Evolutionary conservation across 805 yeast genomes (phyloP).

Genomic region (Lipomyces chichibuensis): DNA sequence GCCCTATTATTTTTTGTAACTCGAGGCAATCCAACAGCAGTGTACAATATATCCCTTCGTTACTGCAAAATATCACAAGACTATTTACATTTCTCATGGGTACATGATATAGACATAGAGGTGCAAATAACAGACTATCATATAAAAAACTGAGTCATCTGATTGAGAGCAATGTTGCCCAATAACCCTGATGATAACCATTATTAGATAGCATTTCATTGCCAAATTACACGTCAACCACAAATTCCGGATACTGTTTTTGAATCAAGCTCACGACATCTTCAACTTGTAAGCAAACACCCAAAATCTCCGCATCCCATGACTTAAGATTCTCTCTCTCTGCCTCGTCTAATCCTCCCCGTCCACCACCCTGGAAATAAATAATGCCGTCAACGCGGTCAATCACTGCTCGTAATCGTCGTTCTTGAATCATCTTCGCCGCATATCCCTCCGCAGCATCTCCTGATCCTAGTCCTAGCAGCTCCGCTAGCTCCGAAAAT

Average conservation of each 20-base stretch:
- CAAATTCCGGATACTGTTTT: slow-evolving; percentile 17
- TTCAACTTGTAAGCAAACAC: slow-evolving; percentile 35
- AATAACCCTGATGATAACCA: neutral
- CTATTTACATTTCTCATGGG: too few relatives aligned
- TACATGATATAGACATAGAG: too few relatives aligned
- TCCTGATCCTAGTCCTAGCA: slow-evolving; percentile 37
- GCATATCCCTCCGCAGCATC: slow-evolving; percentile 40
- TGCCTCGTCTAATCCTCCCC: slow-evolving; percentile 9
- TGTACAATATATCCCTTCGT: too few relatives aligned
- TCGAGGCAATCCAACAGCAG: too few relatives aligned
- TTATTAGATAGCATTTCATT: neutral
- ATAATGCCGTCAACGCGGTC: slow-evolving; percentile 41
- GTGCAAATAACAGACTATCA: too few relatives aligned
- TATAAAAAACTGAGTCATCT: too few relatives aligned
- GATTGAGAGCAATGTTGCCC: neutral
- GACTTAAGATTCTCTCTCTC: slow-evolving; percentile 14
- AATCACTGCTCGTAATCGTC: slow-evolving; percentile 40
- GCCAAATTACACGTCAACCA: neutral
- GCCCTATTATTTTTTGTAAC: too few relatives aligned
- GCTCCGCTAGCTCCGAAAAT: slow-evolving; percentile 37
- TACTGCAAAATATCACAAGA: too few relatives aligned
- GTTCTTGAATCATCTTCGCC: slow-evolving; percentile 42
- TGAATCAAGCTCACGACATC: slow-evolving; percentile 34
- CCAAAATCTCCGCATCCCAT: slow-evolving; percentile 33
- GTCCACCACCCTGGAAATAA: slow-evolving; percentile 24